Base-by-base conservation (phyloP, 1,284 basidiomycete genomes). In the Melampsora medusae region DNA sequence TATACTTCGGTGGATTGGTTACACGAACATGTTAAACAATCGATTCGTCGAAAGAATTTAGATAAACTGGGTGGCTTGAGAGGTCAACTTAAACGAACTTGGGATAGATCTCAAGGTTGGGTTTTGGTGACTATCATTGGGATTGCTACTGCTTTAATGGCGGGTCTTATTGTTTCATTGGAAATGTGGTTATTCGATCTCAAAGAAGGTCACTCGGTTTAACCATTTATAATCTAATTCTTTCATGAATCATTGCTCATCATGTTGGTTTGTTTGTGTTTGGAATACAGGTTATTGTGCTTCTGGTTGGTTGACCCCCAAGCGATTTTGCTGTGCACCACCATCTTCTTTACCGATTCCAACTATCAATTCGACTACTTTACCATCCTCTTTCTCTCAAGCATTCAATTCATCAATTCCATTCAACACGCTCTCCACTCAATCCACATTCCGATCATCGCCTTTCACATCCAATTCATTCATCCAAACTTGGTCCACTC, bases 121-220 rank as follows among this genome's bases (percentile, higher is more conserved):
- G 82, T 97, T 70, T 89, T 96, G 59, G 93, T 96, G 67, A 92
- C 92, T 1, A 86, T 96, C 67, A 82, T 86, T 42, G 84, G 83
- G 79, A 88, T 94, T 81, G 81, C 92, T 42, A 92, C 91, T 6
- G 93, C 94, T 2, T 77, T 93, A 67, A 85, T 92, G 49, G 96
- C 96, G 0, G 97, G 93, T 82, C 84, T 91, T 69, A 91, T 99
- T 79, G 89, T 96, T 53, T 89, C 92, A 38, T 86, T 88, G 75
- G 96, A 99, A 81, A 91, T 92, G 82, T 90, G 90, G 86, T 85
- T 98, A n/a, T 98, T 97, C 81, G 93, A 97, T 82, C 83, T 91
- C 79, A 98, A 98, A 83, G 92, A 93, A 73, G 96, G 96, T 72
- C 4, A 65, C 28, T 28, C 28, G 28, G 28, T 28, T 28, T 28